Percentiles rank a stretch among this genome's conserved stretches.
Evolutionary conservation across 164 flowering plant species (phyloP).

Genomic region (Aristolochia contorta): DNA sequence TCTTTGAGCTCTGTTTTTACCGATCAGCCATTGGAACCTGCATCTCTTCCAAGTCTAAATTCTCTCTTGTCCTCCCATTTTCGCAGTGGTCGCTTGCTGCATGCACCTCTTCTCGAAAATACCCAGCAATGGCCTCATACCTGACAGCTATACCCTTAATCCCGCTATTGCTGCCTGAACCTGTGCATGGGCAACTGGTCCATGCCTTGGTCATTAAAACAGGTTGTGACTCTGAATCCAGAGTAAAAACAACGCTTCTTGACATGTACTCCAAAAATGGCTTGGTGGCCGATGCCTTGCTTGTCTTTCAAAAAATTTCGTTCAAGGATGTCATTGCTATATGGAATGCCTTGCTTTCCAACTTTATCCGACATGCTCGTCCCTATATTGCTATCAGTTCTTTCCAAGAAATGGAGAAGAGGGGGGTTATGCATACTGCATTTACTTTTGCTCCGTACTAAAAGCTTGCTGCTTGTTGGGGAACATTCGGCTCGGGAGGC

Average conservation of each 20-base stretch:
- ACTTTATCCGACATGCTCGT: constrained; percentile 27
- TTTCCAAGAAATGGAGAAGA: constrained; percentile 30
- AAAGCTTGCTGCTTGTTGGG: constrained; percentile 32
- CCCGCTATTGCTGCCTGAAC: constrained; percentile 25
- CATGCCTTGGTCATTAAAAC: constrained; percentile 34
- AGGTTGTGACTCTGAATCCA: constrained; percentile 21
- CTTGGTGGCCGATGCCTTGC: constrained; percentile 19
- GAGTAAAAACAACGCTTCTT: constrained; percentile 38
- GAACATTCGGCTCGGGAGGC: constrained; percentile 33
- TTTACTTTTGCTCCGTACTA: constrained; percentile 39
- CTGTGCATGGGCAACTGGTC: constrained; percentile 26
- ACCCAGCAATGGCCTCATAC: constrained; percentile 10
- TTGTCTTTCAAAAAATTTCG: constrained; percentile 28
- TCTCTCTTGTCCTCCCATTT: too few species aligned
- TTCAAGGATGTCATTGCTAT: constrained; percentile 38
- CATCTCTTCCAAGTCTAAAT: too few species aligned
- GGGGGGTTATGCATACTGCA: constrained; percentile 23
- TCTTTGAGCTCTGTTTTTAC: too few species aligned
- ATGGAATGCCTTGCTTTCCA: constrained; percentile 48
- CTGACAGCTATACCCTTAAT: constrained; percentile 34
- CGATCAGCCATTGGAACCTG: too few species aligned
- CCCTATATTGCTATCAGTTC: constrained; percentile 18
- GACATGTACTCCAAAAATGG: constrained; percentile 46
- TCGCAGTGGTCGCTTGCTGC: constrained; percentile 11
- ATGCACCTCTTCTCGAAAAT: constrained; percentile 28